Percentiles rank a stretch among this genome's conserved stretches.
Evolutionary conservation across 768 basidiomycete species (phyloP).

Genomic region (Auriscalpium vulgare): DNA sequence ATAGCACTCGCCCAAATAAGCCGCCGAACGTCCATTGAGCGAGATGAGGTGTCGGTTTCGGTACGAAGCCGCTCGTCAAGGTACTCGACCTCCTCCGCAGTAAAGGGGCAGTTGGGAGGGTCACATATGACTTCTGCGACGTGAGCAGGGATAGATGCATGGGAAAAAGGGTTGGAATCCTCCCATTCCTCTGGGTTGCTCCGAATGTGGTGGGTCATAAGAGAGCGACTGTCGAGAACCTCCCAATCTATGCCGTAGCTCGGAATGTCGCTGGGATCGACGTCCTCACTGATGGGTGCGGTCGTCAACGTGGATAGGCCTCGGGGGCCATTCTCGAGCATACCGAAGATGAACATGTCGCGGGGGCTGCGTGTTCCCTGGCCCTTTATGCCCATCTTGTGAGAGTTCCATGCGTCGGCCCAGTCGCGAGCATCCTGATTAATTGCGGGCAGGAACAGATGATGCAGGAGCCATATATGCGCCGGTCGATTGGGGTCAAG

Average conservation of each 20-base stretch:
- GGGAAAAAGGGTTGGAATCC: conserved; percentile 2
- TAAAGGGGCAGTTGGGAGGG: conserved; percentile 11
- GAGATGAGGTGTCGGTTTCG: neutral
- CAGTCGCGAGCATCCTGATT: conserved; percentile 27
- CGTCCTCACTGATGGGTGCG: neutral
- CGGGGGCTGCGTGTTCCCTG: conserved; percentile 16
- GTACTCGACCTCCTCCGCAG: conserved; percentile 1
- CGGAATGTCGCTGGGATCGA: neutral
- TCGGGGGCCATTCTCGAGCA: conserved; percentile 23
- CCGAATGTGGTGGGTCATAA: conserved; percentile 11
- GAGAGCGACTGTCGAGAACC: conserved; percentile 1
- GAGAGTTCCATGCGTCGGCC: conserved; percentile 29
- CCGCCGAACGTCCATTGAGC: neutral
- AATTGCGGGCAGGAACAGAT: conserved; percentile 27
- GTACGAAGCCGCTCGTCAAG: conserved; percentile 1
- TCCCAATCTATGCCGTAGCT: conserved; percentile 20
- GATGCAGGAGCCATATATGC: conserved; percentile 35
- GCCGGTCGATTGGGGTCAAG: conserved; percentile 19
- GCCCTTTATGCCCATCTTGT: conserved; percentile 18
- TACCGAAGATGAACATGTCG: conserved; percentile 26
- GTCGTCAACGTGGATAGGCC: conserved; percentile 6
- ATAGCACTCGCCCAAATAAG: neutral
- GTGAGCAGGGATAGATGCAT: neutral
- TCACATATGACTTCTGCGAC: conserved; percentile 12
- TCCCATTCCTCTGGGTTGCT: conserved; percentile 6